These are phyloP conservation scores for Monosporozyma aquatica DNA, from an alignment of 805 yeast genomes.

Conservation along the genomic window DNA sequence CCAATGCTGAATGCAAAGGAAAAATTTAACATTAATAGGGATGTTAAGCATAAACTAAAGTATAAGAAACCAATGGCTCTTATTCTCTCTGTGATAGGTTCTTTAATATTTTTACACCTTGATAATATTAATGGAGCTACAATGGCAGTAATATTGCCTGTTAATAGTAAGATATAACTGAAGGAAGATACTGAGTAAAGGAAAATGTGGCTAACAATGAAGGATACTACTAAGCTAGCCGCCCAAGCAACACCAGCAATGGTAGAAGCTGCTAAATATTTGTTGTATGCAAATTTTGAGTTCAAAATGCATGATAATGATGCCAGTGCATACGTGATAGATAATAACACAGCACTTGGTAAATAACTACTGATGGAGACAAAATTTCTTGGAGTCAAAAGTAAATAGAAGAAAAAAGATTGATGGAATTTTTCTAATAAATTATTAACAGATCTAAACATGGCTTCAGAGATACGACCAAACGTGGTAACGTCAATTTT, in stretches of 20 bases:
- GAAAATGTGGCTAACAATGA: constrained; percentile 17
- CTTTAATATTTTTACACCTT: constrained; percentile 10
- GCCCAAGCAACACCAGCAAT: constrained; percentile 22
- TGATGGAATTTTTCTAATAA: constrained; percentile 93
- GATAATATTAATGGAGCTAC: constrained; percentile 12
- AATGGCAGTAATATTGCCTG: constrained; percentile 10
- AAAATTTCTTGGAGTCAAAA: constrained; percentile 68
- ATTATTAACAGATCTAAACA: constrained; percentile 83
- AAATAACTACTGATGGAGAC: constrained; percentile 91
- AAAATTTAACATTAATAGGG: constrained; percentile 75
- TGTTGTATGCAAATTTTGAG: constrained; percentile 12
- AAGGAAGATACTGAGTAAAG: too few relatives aligned
- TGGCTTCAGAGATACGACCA: constrained; percentile 83
- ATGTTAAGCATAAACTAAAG: constrained; percentile 58
- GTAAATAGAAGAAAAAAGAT: constrained; percentile 83
- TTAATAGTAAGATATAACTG: constrained; percentile 9
- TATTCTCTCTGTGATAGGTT: constrained; percentile 25
- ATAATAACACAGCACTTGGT: constrained; percentile 71
- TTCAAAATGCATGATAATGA: constrained; percentile 51
- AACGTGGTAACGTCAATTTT: constrained; percentile 80
- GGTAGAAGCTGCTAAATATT: constrained; percentile 13
- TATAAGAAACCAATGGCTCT: constrained; percentile 45
- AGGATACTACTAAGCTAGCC: constrained; percentile 25
- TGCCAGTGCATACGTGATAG: constrained; percentile 60
- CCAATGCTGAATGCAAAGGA: constrained; percentile 70